Conservation (phyloP, 495 filamentous ascomycete species). For the Corynascus novoguineensis region DNA sequence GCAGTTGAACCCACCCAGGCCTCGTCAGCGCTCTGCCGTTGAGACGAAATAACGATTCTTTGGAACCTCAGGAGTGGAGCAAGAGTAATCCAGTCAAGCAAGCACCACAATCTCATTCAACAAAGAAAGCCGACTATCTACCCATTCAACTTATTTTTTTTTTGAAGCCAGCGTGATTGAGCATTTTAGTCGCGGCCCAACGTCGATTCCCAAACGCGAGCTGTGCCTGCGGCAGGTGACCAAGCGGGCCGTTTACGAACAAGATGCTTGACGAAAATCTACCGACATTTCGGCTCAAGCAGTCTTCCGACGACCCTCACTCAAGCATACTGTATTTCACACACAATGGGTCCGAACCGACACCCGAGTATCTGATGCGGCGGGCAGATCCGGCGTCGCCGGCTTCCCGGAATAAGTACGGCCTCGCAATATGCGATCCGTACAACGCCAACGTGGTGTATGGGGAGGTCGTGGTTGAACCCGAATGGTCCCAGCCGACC, state of each 20-base stretch:
- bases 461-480: constrained; percentile 78
- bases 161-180: too few species aligned
- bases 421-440: constrained; percentile 76
- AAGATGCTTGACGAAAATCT: constrained; percentile 93
- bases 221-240: neutral
- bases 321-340: constrained; percentile 64
- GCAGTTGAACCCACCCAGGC: constrained; percentile 1
- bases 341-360: constrained; percentile 73
- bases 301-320: constrained; percentile 38
- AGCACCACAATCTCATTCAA: neutral
- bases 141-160: neutral
- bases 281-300: constrained; percentile 52
- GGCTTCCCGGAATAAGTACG: constrained; percentile 74
- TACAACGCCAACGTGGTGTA: constrained; percentile 75
- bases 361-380: constrained; percentile 70
- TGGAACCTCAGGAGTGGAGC: neutral
- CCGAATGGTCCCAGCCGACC: constrained; percentile 76
- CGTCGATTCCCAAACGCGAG: too few species aligned
- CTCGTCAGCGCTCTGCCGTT: neutral
- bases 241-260: neutral
- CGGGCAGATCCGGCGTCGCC: constrained; percentile 65
- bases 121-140: neutral
- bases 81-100: neutral
- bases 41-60: too few species aligned
- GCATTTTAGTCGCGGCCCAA: too few species aligned